phyloP scores from a whole-genome alignment of 2,329 filamentous ascomycete species.

The Aspergillus costaricaensis region DNA sequence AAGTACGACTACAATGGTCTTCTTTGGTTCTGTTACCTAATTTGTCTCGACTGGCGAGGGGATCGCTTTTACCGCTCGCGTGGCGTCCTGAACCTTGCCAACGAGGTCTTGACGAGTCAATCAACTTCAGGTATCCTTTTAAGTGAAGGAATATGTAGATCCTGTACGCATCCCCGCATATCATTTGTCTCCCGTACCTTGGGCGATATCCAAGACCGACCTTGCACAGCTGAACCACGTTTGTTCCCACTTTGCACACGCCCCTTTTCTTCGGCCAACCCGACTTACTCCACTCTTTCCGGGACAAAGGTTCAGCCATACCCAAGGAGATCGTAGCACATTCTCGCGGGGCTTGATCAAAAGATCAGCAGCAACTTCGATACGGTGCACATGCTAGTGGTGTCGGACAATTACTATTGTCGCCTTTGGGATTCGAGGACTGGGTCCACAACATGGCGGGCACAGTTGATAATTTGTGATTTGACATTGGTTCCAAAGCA shows the following conservation, averaged over 20 bases:
- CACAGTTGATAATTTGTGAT: conserved; percentile 10
- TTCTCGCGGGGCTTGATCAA: conserved; percentile 11
- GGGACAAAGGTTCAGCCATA: conserved; percentile 9
- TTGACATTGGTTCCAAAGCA: conserved; percentile 7
- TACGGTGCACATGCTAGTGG: conserved; percentile 4
- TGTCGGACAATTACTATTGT: conserved; percentile 13
- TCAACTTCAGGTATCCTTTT: neutral
- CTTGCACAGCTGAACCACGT: conserved; percentile 8
- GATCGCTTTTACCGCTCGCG: neutral
- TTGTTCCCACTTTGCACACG: neutral
- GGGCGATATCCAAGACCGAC: neutral
- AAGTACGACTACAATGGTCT: neutral
- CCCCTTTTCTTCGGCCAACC: conserved; percentile 6
- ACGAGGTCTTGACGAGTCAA: neutral
- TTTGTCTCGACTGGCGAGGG: neutral
- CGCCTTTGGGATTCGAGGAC: conserved; percentile 17
- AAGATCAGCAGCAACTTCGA: conserved; percentile 5
- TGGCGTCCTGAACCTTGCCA: neutral
- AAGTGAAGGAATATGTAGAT: neutral
- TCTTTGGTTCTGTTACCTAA: neutral
- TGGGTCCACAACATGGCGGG: conserved; percentile 13
- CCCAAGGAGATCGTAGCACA: conserved; percentile 2
- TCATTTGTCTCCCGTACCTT: neutral
- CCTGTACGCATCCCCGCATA: neutral
- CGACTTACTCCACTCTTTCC: conserved; percentile 9